Percentiles rank a stretch among this genome's conserved stretches.
Evolutionary conservation across 192 early-diverging fungal species (phyloP).

Genomic region (Chytriomyces hyalinus): DNA sequence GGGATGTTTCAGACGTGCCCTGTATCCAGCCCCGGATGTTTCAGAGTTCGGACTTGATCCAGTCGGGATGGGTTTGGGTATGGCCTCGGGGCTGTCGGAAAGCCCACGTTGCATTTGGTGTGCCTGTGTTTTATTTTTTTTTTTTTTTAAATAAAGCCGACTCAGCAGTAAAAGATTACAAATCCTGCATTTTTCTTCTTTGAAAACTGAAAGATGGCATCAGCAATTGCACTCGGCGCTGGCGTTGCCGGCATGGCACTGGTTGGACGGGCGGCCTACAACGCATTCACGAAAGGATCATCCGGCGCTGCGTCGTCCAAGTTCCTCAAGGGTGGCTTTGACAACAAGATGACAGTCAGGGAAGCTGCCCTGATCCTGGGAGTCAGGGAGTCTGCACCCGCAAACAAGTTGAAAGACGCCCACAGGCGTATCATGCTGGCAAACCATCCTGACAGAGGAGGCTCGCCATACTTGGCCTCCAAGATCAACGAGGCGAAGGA

Average conservation of each 20-base stretch:
- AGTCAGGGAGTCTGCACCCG: conserved; percentile 49
- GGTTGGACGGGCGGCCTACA: conserved; percentile 75
- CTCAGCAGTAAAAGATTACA: too few relatives aligned
- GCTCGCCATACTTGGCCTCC: conserved; percentile 90
- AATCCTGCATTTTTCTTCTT: too few relatives aligned
- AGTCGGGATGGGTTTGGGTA: too few relatives aligned
- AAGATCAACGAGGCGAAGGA: conserved; percentile 99
- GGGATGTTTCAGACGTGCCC: too few relatives aligned
- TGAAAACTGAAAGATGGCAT: conserved; percentile 50
- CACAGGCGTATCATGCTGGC: conserved; percentile 95
- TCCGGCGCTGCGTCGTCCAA: conserved; percentile 37
- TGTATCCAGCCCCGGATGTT: too few relatives aligned
- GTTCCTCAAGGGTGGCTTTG: conserved; percentile 91
- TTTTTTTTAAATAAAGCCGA: too few relatives aligned
- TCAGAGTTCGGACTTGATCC: too few relatives aligned
- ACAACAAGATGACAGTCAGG: conserved; percentile 85
- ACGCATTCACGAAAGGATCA: conserved; percentile 63
- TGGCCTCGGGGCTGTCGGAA: too few relatives aligned
- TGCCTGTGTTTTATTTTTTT: too few relatives aligned
- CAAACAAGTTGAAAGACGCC: conserved; percentile 88
- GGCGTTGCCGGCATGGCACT: conserved; percentile 86
- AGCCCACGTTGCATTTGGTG: too few relatives aligned
- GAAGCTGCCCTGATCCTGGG: conserved; percentile 93
- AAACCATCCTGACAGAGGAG: conserved; percentile 98
- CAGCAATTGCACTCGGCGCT: conserved; percentile 78